phyloP scores from a whole-genome alignment of 768 basidiomycete genomes.

The Russula sp. region DNA sequence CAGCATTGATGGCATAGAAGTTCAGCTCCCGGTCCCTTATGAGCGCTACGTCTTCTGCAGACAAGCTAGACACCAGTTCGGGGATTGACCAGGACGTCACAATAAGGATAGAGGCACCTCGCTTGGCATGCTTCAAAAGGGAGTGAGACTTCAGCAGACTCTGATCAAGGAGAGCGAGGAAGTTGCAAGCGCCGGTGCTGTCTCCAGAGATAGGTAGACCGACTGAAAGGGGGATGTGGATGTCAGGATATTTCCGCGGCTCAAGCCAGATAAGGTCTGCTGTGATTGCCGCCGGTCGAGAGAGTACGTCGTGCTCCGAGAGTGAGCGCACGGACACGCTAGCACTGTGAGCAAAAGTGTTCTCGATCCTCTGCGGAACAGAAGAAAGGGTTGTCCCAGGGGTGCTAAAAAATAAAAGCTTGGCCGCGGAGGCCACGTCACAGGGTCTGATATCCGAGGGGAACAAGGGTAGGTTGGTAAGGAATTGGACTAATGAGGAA shows the following conservation, averaged over 20 bases:
- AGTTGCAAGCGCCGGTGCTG: constrained; percentile 50
- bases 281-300: constrained; percentile 61
- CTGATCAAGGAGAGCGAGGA: constrained; percentile 69
- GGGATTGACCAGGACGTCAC: constrained; percentile 66
- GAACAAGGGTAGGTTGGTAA: constrained; percentile 22
- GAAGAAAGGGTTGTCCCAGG: constrained; percentile 47
- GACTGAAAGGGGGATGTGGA: constrained; percentile 46
- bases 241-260: constrained; percentile 32
- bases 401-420: constrained; percentile 53
- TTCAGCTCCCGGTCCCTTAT: constrained; percentile 47
- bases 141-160: constrained; percentile 72
- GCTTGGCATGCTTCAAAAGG: constrained; percentile 57
- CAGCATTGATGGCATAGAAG: constrained; percentile 54
- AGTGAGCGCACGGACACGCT: constrained; percentile 53
- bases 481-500: constrained; percentile 39
- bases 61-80: constrained; percentile 66
- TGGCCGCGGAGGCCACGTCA: constrained; percentile 32
- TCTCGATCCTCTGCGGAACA: constrained; percentile 44
- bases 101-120: constrained; percentile 64
- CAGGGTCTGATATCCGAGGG: constrained; percentile 24
- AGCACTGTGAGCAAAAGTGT: constrained; percentile 48
- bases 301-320: constrained; percentile 68
- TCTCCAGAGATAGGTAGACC: constrained; percentile 47
- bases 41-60: constrained; percentile 38
- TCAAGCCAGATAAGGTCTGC: constrained; percentile 64